Evolutionary conservation across 2,329 filamentous ascomycete genomes (phyloP), one percentile per base, ranked within the genome.

Genomic region (Fusarium humuli): DNA sequence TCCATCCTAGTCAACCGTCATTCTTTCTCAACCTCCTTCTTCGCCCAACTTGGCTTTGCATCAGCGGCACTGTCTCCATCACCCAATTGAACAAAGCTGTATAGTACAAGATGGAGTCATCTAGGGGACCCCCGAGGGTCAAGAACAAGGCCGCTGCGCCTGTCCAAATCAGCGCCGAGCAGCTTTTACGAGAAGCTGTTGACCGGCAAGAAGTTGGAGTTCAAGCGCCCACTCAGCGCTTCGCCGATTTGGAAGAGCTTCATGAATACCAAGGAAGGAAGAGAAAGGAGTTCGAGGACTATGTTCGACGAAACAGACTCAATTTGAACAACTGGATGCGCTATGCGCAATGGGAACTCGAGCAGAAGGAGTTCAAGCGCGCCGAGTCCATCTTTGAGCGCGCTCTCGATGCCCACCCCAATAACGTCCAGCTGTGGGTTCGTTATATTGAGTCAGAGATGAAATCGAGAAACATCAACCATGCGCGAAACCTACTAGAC

Each of bases 271-370:
- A 99, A 81, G 95, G 94, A 57, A 90, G 96, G 70, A 98, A 98
- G 83, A 88, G 96, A 73, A 96, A 94, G 81, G 96, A 97, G 77
- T 99, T 97, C 75, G 96, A 99, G 82, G 93, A 97, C 84, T 98
- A 98, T 91, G 93, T 98, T 65, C 91, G 94, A 70, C 92, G 96
- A 70, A 98, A 98, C 79, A 85, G 95, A 77, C 87, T 98, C 79
- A 97, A 97, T 78, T 94, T 98, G 87, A 97, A 97, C 85, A 98
- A 98, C 82, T 99, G 96, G 96, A 94, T 96, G 87, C 92, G 94
- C 77, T 99, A 99, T 85, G 95, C 96, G 59, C 89, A 93, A 74
- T 99, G 94, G 93, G 96, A 99, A 83, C 87, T 98, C 65, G 95
- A 99, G 79, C 96, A 99, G 83, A 98, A 98, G 81, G 96, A 99